Conservation (phyloP, 2,329 filamentous ascomycete species). For the Nannizziopsis arthrosporioides region DNA sequence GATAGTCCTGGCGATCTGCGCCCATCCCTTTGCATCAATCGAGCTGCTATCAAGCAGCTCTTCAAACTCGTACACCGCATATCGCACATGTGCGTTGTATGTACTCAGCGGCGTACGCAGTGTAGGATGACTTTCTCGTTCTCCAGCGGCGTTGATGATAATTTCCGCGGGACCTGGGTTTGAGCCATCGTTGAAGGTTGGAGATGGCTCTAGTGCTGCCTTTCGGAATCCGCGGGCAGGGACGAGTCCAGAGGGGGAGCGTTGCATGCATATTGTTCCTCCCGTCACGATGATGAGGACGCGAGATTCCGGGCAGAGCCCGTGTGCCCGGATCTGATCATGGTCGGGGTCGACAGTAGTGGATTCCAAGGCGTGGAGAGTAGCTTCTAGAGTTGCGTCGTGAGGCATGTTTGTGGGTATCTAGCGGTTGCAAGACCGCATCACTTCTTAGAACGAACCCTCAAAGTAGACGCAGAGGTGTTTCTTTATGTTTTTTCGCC, state of each 20-base stretch:
- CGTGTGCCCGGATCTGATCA: conserved; percentile 6
- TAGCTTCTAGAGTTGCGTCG: neutral
- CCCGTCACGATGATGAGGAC: conserved; percentile 87
- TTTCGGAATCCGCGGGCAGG: conserved; percentile 72
- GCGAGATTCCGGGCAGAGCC: conserved; percentile 50
- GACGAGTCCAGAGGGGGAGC: conserved; percentile 64
- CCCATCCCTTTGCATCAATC: conserved; percentile 77
- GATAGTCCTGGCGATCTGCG: conserved; percentile 68
- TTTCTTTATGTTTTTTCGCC: no score
- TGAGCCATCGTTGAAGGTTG: conserved; percentile 73
- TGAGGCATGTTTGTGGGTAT: neutral
- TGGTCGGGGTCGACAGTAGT: conserved; percentile 1
- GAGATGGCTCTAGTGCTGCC: conserved; percentile 66
- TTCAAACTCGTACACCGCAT: conserved; percentile 72
- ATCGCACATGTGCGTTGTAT: conserved; percentile 70
- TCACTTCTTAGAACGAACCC: no score
- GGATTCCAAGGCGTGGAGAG: neutral
- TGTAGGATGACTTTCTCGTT: conserved; percentile 48
- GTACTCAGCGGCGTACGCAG: conserved; percentile 69
- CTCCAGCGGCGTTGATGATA: conserved; percentile 40
- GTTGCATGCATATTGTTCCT: conserved; percentile 74
- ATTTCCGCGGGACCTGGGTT: conserved; percentile 46
- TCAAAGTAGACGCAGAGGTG: no score
- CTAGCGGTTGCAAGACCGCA: neutral
- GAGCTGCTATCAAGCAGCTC: conserved; percentile 80